Evolutionary conservation across 805 yeast genomes (phyloP), one percentile per base, ranked within the genome.

Genomic region (Ogataea ganodermae): DNA sequence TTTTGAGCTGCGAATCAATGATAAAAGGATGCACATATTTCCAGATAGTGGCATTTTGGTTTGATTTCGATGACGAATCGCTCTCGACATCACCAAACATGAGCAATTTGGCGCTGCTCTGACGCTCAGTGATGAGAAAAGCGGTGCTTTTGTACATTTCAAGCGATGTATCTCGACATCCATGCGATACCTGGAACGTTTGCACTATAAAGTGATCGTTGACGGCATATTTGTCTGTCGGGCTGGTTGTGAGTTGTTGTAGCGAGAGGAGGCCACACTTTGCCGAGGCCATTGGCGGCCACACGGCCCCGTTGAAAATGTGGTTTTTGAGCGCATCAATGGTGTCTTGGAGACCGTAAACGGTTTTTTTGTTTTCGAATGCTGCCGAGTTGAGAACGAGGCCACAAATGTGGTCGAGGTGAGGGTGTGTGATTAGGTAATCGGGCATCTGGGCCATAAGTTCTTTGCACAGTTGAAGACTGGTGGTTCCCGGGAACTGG

Each of bases 81-180:
- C 85, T 75, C 61, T 90, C 96, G 28, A 88, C 79, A 61, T 90
- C 97, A 1, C 97, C 97, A 73, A 89, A 89, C 2, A 86, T 63
- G 7, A 89, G 63, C 2, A 89, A 41, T 18, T 71, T 68, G 7
- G 70, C 53, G 10, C 66, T 57, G 0, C 72, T 55, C 0, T 27
- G 22, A 4, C 28, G 35, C 20, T 57, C 58, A 13, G 69, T 62
- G 28, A 89, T 59, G 20, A 89, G 67, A 60, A 74, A 90, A 2
- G 89, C 84, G 2, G 89, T 78, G 33, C 83, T 74, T 66, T 75
- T 54, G 65, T 74, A 70, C 61, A 65, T 3, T 43, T 42, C 13
- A 23, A 44, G n/a, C 13, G 32, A 20, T 0, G 37, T 22, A 1
- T 31, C 22, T 13, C 47, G 28, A 3, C 18, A 14, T 1, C 77